Base-by-base conservation (phyloP, 2,329 filamentous ascomycete genomes). In the Pseudocercospora eumusae region DNA sequence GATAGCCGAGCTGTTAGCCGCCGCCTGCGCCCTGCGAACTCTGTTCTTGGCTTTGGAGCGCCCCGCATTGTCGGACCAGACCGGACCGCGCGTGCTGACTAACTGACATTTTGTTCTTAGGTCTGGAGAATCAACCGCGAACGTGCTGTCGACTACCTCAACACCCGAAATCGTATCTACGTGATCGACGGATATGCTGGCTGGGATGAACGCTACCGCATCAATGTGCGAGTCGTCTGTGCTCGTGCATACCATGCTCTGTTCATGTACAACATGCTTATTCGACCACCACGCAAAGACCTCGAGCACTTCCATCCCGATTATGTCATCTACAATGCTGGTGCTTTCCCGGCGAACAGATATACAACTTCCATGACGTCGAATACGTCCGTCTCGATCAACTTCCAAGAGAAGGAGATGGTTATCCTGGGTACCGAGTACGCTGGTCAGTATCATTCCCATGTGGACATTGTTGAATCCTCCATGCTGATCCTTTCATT, bases 261-360 rank as follows among this genome's bases (percentile, higher is more conserved):
- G 69, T 99, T 99, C 88, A 99, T 99, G 95, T 91, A 93, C 77
- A 99, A 99, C 86, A 99, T 99, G 95, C 90, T 99, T 76, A 99
- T 99, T 83, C 90, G 95, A 72, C 95, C 95, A 67, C 84, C 88
- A 57, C 86, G 86, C 67, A 91, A 96, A 81, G 93, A 99, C 84
- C 88, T 99, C 59, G 90, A 96, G 83, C 87, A 92, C 81, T 99
- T 99, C 87, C 91, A 96, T 80, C 95, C 95, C 73, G 93, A 99
- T 84, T 99, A 99, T 84, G 93, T 93, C 74, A 98, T 99, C 83
- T 99, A 99, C 89, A 99, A 99, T 78, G 95, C 93, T 66, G 95
- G 95, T 71, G 91, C 91, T 66, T 99, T 99, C 90, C 95, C 95
- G 52, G 95, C 95, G 76, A 99, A 99, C 84, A 88, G 93, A 80